Conservation (phyloP, 2,329 filamentous ascomycete genomes). For the Dothiorella sarmentorum region DNA sequence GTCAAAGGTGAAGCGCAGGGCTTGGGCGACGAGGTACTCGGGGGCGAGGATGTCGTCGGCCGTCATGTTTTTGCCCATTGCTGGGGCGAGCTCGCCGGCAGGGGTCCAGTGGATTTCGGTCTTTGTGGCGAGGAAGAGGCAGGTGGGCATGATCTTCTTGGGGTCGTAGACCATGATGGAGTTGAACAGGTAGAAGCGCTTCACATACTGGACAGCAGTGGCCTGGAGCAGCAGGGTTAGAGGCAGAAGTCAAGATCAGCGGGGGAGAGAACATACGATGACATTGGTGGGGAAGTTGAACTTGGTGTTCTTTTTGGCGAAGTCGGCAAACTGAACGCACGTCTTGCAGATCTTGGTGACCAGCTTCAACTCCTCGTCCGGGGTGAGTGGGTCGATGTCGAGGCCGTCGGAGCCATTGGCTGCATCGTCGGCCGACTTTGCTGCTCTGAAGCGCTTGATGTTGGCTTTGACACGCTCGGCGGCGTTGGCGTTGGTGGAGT, state of each 20-base stretch:
- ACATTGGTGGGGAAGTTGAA: conserved; percentile 14
- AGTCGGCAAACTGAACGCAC: conserved; percentile 46
- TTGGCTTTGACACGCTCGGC: conserved; percentile 62
- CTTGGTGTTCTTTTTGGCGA: conserved; percentile 15
- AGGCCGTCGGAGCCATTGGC: conserved; percentile 49
- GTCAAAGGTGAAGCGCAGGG: conserved; percentile 88
- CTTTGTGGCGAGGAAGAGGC: conserved; percentile 90
- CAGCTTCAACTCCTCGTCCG: conserved; percentile 77
- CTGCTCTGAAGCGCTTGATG: conserved; percentile 46
- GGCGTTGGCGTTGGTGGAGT: conserved; percentile 76
- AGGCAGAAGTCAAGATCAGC: conserved; percentile 22
- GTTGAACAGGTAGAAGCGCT: conserved; percentile 93
- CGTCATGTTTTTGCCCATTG: conserved; percentile 58
- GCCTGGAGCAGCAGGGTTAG: conserved; percentile 48
- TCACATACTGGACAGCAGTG: conserved; percentile 84
- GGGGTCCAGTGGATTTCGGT: conserved; percentile 79
- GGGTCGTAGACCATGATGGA: conserved; percentile 96
- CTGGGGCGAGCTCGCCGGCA: conserved; percentile 63
- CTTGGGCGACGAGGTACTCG: conserved; percentile 90
- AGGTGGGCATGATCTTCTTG: conserved; percentile 81
- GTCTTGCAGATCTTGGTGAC: conserved; percentile 73
- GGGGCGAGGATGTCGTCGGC: conserved; percentile 82
- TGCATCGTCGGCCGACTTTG: conserved; percentile 39
- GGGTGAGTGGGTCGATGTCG: conserved; percentile 66
- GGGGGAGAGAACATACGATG: background rate